Conservation (phyloP, 345 rosid genomes). For the Eucalyptus melliodora region DNA sequence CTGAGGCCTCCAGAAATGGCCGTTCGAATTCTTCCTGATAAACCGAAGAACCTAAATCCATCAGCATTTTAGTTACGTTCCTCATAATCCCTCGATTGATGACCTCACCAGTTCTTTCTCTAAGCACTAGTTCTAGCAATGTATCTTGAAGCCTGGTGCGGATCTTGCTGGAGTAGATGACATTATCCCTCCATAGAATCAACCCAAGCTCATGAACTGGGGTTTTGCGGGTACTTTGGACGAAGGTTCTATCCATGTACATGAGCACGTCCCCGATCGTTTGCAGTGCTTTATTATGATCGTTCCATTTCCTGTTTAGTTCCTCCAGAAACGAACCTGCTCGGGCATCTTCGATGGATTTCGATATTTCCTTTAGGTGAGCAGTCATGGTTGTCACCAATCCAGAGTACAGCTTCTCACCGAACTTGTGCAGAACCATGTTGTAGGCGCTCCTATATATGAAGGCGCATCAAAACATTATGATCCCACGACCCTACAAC, state of each 20-base stretch:
- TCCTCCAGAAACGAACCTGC: constrained; percentile 86
- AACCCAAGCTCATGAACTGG: constrained; percentile 94
- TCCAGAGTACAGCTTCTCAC: constrained; percentile 79
- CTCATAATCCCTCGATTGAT: constrained; percentile 86
- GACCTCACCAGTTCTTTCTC: constrained; percentile 82
- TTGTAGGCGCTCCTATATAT: constrained; percentile 77
- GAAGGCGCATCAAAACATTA: background rate
- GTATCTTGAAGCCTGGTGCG: constrained; percentile 59
- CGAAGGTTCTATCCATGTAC: constrained; percentile 94
- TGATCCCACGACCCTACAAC: background rate
- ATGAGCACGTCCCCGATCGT: constrained; percentile 87
- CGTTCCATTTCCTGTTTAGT: constrained; percentile 89
- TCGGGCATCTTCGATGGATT: constrained; percentile 71
- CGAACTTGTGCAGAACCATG: constrained; percentile 94
- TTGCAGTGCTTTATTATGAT: constrained; percentile 87
- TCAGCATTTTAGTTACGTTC: constrained; percentile 81
- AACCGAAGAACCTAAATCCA: constrained; percentile 85
- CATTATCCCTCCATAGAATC: constrained; percentile 84
- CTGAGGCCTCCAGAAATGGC: constrained; percentile 76
- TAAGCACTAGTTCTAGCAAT: constrained; percentile 66
- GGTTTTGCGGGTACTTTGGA: constrained; percentile 57
- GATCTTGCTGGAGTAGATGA: constrained; percentile 61
- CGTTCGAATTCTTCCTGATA: constrained; percentile 95
- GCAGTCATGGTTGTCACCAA: constrained; percentile 76
- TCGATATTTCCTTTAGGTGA: constrained; percentile 77